Evolutionary conservation across 2,329 filamentous ascomycete genomes (phyloP).

Genomic region (Pezicula neosporulosa): DNA sequence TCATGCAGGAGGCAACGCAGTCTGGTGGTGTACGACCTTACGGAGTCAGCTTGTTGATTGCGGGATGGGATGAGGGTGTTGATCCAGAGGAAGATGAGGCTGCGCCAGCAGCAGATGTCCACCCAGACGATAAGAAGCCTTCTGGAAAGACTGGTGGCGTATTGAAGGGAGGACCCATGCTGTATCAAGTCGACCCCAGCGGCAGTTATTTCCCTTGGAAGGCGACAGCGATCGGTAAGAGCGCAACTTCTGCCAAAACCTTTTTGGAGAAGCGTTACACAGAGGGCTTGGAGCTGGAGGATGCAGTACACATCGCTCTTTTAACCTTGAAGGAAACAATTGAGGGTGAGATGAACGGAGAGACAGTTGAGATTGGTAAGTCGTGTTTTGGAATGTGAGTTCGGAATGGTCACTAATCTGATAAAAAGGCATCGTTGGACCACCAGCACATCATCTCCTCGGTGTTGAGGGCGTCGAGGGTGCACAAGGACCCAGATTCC

Average conservation of each 20-base stretch:
- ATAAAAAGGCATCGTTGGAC: constrained; percentile 80
- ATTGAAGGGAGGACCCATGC: constrained; percentile 90
- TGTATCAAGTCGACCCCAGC: constrained; percentile 99
- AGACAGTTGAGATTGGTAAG: constrained; percentile 96
- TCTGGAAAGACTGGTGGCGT: constrained; percentile 91
- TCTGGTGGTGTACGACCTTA: constrained; percentile 96
- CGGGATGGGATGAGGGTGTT: constrained; percentile 96
- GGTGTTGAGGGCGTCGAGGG: constrained; percentile 88
- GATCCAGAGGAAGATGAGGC: constrained; percentile 74
- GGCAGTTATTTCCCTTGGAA: constrained; percentile 99
- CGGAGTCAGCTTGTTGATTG: constrained; percentile 91
- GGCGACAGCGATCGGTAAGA: constrained; percentile 98
- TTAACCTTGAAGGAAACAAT: constrained; percentile 98
- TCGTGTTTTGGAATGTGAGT: constrained; percentile 5
- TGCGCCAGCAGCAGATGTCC: constrained; percentile 46
- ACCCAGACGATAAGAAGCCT: constrained; percentile 67
- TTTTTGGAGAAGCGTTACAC: constrained; percentile 99
- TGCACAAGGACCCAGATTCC: constrained; percentile 80
- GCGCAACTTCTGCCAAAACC: constrained; percentile 95
- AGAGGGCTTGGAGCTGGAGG: constrained; percentile 93
- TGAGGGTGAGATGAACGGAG: constrained; percentile 98
- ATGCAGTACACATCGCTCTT: constrained; percentile 96
- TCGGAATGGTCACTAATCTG: constrained; percentile 16
- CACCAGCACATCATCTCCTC: constrained; percentile 87
- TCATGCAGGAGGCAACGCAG: constrained; percentile 99